Percentiles rank a stretch among this genome's conserved stretches.
Conservation (phyloP, 1,284 basidiomycete species). For the Cerrena zonata region DNA sequence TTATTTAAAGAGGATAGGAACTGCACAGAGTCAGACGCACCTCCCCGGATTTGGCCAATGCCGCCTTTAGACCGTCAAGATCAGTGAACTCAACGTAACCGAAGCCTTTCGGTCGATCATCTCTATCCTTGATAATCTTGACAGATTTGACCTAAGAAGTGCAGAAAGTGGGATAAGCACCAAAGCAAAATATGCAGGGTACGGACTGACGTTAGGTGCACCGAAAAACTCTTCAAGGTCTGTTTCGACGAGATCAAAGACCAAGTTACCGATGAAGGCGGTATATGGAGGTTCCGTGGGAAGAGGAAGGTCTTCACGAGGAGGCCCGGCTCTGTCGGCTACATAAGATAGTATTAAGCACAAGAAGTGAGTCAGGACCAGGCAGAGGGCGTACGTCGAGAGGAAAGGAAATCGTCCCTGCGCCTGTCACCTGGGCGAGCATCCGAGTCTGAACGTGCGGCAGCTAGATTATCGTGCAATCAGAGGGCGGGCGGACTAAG, state of each 20-base stretch:
- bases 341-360: constrained; percentile 9
- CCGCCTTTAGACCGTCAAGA: constrained; percentile 79
- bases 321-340: constrained; percentile 61
- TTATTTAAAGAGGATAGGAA: constrained; percentile 10
- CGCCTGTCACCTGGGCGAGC: constrained; percentile 43
- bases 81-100: constrained; percentile 93
- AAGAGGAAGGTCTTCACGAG: constrained; percentile 86
- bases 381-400: constrained; percentile 45
- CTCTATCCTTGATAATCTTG: constrained; percentile 87
- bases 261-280: constrained; percentile 91
- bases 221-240: constrained; percentile 82
- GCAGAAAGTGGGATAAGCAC: background rate
- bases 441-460: constrained; percentile 57
- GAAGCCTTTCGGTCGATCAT: constrained; percentile 94
- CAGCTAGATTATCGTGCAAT: constrained; percentile 39
- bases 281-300: constrained; percentile 95
- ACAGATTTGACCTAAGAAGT: constrained; percentile 72
- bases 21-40: constrained; percentile 37
- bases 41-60: constrained; percentile 58
- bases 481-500: constrained; percentile 3
- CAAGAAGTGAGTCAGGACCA: constrained; percentile 3
- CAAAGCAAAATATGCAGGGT: constrained; percentile 1
- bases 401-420: constrained; percentile 58
- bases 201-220: constrained; percentile 40
- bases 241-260: constrained; percentile 84